Evolutionary conservation across 257 asterid genomes (phyloP).

Genomic region (Linderniella brevidens): DNA sequence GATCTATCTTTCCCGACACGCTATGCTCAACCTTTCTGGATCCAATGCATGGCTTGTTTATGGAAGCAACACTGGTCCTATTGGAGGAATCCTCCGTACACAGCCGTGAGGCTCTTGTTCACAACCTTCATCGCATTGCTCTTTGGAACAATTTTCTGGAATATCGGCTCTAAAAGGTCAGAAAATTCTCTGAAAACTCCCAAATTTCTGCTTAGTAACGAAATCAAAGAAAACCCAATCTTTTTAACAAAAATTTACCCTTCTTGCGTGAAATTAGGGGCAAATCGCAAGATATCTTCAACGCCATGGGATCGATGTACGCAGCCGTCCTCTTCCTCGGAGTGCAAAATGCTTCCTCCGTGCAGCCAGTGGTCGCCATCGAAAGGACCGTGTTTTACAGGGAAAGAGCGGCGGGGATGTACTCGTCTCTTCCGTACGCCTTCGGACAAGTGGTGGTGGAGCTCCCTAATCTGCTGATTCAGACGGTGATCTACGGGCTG

Average conservation of each 20-base stretch:
- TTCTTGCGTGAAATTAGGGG: constrained; percentile 20
- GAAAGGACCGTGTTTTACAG: constrained; percentile 80
- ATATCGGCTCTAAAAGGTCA: constrained; percentile 54
- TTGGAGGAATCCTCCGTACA: constrained; percentile 72
- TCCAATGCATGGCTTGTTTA: constrained; percentile 64
- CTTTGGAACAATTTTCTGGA: constrained; percentile 76
- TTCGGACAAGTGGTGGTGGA: constrained; percentile 62
- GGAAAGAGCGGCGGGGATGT: constrained; percentile 94
- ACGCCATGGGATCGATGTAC: constrained; percentile 88
- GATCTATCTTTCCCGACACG: constrained; percentile 35
- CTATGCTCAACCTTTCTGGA: constrained; percentile 48
- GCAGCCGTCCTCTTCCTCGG: constrained; percentile 61
- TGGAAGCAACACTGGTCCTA: constrained; percentile 78
- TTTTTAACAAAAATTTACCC: too few species aligned
- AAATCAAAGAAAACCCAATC: too few species aligned
- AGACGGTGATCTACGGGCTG: constrained; percentile 37
- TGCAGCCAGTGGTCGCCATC: constrained; percentile 63
- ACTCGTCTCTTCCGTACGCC: constrained; percentile 71
- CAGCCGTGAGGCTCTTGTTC: constrained; percentile 58
- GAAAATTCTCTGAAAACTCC: neutral
- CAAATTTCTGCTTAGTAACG: neutral
- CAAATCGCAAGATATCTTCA: constrained; percentile 43
- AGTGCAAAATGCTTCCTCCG: constrained; percentile 45
- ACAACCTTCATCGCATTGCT: constrained; percentile 47
- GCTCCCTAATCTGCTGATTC: constrained; percentile 49